Evolutionary conservation across 192 early-diverging fungal genomes (phyloP).

Genomic region (Jimgerdemannia flammicorona): DNA sequence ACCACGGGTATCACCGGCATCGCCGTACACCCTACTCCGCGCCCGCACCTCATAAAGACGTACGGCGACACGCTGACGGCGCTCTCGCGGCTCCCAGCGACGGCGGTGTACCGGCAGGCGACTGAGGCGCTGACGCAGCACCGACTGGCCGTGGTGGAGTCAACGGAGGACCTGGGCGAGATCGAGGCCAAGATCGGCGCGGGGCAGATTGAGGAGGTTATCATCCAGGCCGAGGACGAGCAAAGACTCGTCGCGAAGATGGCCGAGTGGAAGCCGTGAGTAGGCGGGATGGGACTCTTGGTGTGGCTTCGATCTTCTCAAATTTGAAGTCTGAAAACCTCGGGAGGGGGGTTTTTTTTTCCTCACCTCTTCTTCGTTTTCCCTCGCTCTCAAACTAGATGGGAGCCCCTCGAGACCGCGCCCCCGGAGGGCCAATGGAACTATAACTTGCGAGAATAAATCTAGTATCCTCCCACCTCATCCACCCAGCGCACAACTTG

Average conservation of each 20-base stretch:
- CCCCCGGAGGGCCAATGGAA: neutral
- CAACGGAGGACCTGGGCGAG: conserved; percentile 62
- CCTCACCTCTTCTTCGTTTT: neutral
- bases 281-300: neutral
- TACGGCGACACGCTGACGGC: conserved; percentile 78
- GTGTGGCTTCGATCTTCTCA: neutral
- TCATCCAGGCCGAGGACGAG: conserved; percentile 86
- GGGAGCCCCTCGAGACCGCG: neutral
- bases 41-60: conserved; percentile 77
- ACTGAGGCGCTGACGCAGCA: conserved; percentile 73
- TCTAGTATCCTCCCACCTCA: neutral
- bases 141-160: conserved; percentile 73
- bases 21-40: conserved; percentile 82
- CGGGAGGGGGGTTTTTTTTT: neutral
- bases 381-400: neutral
- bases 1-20: conserved; percentile 87
- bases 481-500: no score
- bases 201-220: conserved; percentile 93
- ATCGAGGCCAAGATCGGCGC: conserved; percentile 76
- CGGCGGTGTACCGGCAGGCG: conserved; percentile 77
- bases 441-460: neutral
- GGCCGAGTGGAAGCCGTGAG: conserved; percentile 81
- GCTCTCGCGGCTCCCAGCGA: conserved; percentile 64
- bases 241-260: conserved; percentile 77
- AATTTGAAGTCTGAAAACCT: neutral